Base-by-base conservation (phyloP, 805 yeast genomes). In the Myxozyma lipomycoides region DNA sequence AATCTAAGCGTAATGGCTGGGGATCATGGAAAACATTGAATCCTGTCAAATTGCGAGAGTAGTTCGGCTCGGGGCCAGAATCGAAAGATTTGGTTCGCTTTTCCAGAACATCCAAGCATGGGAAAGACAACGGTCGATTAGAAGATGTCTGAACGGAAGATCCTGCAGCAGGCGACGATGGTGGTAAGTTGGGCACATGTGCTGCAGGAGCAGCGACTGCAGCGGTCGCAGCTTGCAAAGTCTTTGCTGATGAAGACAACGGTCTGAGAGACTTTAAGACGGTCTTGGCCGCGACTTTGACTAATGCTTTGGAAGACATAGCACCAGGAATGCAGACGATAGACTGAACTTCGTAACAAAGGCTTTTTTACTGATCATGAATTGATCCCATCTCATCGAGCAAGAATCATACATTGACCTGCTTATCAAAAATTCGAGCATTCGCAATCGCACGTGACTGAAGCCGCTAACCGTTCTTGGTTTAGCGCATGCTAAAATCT, bases 61-160 rank as follows among this genome's bases (percentile, higher is more conserved):
- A 90, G 0, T 84, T 77, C 0, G 97, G 97, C 39, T 52, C 59
- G 1, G 95, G 95, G 0, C 93, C 89, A 41, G 79, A 74, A 45
- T 82, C 84, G 43, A 78, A 66, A 64, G 72, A 60, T 42, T 52
- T 42, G 22, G 56, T 68, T 23, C 73, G 63, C 21, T 56, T 71
- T 59, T 88, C 95, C 22, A 83, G 71, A 59, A 76, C 81, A 67
- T 89, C 97, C 32, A 89, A 72, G 66, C 96, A 89, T 3, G 96
- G 96, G 65, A 89, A 89, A 1, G 82, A 67, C 74, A 84, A 70
- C 52, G 78, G 86, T 1, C 86, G 85, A 57, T 81, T 82, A 3
- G 83, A 73, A 28, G 32, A 28, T 28, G 7, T 28, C 12, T 9
- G 32, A 10, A 35, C 6, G 12, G 21, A 17, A 18, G 42, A n/a